These are phyloP conservation scores for Porcisia hertigi DNA, from an alignment of 208 protist genomes.

Conservation along the genomic window DNA sequence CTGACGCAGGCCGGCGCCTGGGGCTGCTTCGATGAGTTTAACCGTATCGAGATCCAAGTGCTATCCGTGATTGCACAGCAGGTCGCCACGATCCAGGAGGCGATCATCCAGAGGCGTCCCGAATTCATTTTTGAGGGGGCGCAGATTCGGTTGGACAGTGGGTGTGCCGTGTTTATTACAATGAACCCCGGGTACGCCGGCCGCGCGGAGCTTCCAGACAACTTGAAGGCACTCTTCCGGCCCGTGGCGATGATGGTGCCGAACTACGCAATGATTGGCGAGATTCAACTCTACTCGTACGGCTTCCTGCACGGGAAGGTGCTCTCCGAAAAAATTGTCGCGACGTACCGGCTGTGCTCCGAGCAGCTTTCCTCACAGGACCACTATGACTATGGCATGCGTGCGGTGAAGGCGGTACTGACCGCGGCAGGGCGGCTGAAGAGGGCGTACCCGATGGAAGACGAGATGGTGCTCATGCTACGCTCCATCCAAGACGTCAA, in stretches of 20 bases:
- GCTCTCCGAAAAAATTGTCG: slow-evolving; percentile 95
- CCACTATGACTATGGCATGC: slow-evolving; percentile 98
- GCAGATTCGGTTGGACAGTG: slow-evolving; percentile 89
- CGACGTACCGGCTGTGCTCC: slow-evolving; percentile 95
- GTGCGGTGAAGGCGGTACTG: slow-evolving; percentile 96
- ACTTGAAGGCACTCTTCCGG: slow-evolving; percentile 98
- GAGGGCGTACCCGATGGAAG: slow-evolving; percentile 86
- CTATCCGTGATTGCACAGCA: slow-evolving; percentile 98
- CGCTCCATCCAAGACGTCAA: slow-evolving; percentile 96
- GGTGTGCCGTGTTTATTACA: slow-evolving; percentile 97
- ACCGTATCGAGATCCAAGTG: slow-evolving; percentile 97
- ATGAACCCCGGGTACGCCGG: slow-evolving; percentile 99
- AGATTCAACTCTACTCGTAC: slow-evolving; percentile 98
- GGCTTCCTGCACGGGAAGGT: slow-evolving; percentile 94
- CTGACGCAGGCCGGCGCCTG: slow-evolving; percentile 93
- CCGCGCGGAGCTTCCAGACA: slow-evolving; percentile 97
- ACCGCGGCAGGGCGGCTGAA: slow-evolving; percentile 94
- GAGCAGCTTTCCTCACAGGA: slow-evolving; percentile 98
- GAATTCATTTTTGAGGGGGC: slow-evolving; percentile 96
- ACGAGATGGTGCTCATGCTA: slow-evolving; percentile 95
- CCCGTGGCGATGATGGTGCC: slow-evolving; percentile 99
- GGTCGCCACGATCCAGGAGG: slow-evolving; percentile 94
- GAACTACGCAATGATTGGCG: slow-evolving; percentile 98
- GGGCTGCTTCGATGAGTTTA: slow-evolving; percentile 98
- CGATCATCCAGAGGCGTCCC: slow-evolving; percentile 80